Evolutionary conservation across 2,329 filamentous ascomycete genomes (phyloP), one percentile per base, ranked within the genome.

Genomic region (Alternaria brassicae): DNA sequence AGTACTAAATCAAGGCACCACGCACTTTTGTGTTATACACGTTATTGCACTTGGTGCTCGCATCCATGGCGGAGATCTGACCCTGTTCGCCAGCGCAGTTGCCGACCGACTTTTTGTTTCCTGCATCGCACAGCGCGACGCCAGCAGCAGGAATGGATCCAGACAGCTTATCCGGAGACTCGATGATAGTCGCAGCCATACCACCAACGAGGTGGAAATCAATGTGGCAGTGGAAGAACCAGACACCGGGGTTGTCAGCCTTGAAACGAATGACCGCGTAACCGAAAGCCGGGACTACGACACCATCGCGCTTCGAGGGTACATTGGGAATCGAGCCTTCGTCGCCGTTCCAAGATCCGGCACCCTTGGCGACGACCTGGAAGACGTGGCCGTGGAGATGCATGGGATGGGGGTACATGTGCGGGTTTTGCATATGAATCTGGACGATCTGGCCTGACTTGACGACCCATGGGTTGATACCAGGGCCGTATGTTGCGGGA

Each of bases 331-430:
- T 27, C 7, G 27, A 39, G 12, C 59, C 30, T 13, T 56, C 57
- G 6, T 65, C 78, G 34, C 53, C 10, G 64, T 68, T 2, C 78
- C 75, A 8, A 2, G 9, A 59, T 56, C 23, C 76, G 73, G 25
- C 66, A 77, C 17, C 79, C 78, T 6, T 52, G n/a, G 57, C 53
- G 23, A 87, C 71, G 9, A 87, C 76, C 72, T 85, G 82, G 76
- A 86, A 86, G 65, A 86, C 82, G 69, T 88, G 85, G 5, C 85
- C 74, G 61, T 78, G 75, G n/a, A 78, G 65, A 56, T 78, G 76
- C 50, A 78, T 77, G 1, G 76, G 76, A 58, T 76, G 72, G 5
- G 67, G 4, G 72, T 69, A 41, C 78, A 68, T 5, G 61, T 58
- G 12, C 66, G 73, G 53, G 34, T 60, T 60, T 44, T 79, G 69